Evolutionary conservation across 352 stramenopile species (phyloP).

Genomic region (Globisporangium cylindrosporum): DNA sequence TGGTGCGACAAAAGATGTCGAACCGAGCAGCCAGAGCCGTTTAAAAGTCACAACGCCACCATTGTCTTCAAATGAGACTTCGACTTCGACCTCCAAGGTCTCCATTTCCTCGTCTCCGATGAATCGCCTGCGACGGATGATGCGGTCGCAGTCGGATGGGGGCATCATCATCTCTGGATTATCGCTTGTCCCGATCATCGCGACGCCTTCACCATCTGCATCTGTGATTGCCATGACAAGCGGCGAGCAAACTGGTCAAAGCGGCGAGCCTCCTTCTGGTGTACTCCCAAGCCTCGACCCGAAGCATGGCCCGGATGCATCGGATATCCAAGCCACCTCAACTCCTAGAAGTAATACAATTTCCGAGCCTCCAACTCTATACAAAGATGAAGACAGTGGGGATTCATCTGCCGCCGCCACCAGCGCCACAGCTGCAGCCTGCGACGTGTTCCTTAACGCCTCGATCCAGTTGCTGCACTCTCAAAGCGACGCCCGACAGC

Average conservation of each 20-base stretch:
- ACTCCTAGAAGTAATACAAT: not conserved
- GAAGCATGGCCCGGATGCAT: not conserved
- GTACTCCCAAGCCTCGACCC: not conserved
- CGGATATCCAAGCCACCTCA: not conserved
- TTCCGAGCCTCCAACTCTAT: not conserved
- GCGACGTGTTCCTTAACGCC: slow-evolving; percentile 48
- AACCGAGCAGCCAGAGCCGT: slow-evolving; percentile 1
- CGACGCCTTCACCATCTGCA: not conserved
- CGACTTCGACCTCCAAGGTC: not conserved
- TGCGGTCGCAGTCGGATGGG: slow-evolving; percentile 35
- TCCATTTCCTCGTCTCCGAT: slow-evolving; percentile 17
- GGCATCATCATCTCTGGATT: slow-evolving; percentile 16
- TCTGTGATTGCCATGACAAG: not conserved
- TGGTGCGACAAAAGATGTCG: not conserved
- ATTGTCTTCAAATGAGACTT: not conserved
- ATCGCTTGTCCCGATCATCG: not conserved
- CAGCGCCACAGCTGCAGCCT: slow-evolving; percentile 6
- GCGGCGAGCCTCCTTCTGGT: not conserved
- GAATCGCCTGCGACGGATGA: slow-evolving; percentile 20
- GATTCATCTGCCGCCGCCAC: not conserved
- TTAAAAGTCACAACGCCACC: not conserved
- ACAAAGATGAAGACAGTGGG: slow-evolving; percentile 2
- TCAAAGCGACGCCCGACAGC: slow-evolving; percentile 56
- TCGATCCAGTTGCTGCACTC: slow-evolving; percentile 66
- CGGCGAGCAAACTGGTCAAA: not conserved